These are phyloP conservation scores for Podila epicladia DNA, from an alignment of 192 early-diverging fungal genomes.

Conservation along the genomic window DNA sequence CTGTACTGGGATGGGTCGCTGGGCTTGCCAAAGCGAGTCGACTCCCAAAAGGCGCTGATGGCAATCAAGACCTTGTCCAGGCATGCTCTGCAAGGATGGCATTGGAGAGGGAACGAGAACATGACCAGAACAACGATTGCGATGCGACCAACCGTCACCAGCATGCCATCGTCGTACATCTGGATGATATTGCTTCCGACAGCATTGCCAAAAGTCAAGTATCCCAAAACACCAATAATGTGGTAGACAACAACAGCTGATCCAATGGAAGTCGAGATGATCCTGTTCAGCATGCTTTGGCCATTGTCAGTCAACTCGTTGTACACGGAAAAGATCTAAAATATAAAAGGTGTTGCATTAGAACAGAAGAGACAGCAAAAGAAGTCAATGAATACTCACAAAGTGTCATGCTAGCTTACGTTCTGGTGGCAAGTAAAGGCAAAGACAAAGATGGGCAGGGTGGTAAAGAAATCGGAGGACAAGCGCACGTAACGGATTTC, in stretches of 20 bases:
- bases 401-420: conserved; percentile 55
- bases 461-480: conserved; percentile 72
- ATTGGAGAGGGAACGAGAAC: conserved; percentile 93
- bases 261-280: conserved; percentile 81
- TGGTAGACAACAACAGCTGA: conserved; percentile 83
- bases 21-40: conserved; percentile 28
- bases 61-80: conserved; percentile 85
- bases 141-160: conserved; percentile 88
- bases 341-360: conserved; percentile 5
- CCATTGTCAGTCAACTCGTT: conserved; percentile 94
- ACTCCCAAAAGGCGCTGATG: conserved; percentile 31
- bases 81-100: conserved; percentile 89
- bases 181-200: conserved; percentile 87
- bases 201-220: conserved; percentile 88
- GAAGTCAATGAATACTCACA: conserved; percentile 9
- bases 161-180: conserved; percentile 74
- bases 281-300: conserved; percentile 69
- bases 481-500: conserved; percentile 68
- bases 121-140: conserved; percentile 91
- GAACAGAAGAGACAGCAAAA: background rate
- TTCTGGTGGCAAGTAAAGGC: conserved; percentile 99
- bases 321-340: conserved; percentile 92
- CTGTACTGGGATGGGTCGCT: conserved; percentile 8
- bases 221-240: conserved; percentile 88
- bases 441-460: conserved; percentile 97